These are phyloP conservation scores for Termitomyces sp. DNA, from an alignment of 768 basidiomycete genomes.

Conservation along the genomic window DNA sequence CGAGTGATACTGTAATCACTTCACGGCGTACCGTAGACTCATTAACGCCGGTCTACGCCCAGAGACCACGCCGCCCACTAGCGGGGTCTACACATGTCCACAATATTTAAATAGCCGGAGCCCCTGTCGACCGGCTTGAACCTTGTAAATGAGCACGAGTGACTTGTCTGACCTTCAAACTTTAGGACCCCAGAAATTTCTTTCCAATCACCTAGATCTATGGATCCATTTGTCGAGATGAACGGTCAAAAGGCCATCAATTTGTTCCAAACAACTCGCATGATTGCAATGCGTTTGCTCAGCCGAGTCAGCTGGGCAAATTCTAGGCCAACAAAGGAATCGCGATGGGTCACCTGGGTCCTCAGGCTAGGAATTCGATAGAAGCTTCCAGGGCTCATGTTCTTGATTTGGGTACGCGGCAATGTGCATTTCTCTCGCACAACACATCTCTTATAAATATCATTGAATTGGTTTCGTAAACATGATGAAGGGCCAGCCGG, in stretches of 20 bases:
- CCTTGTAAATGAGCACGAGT: background rate
- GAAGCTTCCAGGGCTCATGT: background rate
- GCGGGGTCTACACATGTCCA: background rate
- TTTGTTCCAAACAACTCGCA: background rate
- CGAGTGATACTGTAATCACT: too few relatives aligned
- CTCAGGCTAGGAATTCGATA: background rate
- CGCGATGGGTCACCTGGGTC: background rate
- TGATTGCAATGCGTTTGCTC: background rate
- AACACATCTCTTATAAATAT: background rate
- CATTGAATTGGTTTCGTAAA: background rate
- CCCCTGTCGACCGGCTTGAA: background rate
- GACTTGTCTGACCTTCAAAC: background rate
- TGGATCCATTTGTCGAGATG: background rate
- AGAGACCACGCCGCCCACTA: background rate
- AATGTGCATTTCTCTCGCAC: background rate
- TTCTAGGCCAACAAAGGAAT: background rate
- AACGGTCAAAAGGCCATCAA: background rate
- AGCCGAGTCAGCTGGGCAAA: background rate
- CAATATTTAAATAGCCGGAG: background rate
- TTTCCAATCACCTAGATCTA: background rate
- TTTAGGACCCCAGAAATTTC: background rate
- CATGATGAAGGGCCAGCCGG: background rate
- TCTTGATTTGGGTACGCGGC: background rate
- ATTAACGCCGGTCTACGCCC: too few relatives aligned
- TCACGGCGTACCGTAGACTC: background rate